These are phyloP conservation scores for Bipolaris oryzae DNA, from an alignment of 2,329 filamentous ascomycete species.

Conservation along the genomic window DNA sequence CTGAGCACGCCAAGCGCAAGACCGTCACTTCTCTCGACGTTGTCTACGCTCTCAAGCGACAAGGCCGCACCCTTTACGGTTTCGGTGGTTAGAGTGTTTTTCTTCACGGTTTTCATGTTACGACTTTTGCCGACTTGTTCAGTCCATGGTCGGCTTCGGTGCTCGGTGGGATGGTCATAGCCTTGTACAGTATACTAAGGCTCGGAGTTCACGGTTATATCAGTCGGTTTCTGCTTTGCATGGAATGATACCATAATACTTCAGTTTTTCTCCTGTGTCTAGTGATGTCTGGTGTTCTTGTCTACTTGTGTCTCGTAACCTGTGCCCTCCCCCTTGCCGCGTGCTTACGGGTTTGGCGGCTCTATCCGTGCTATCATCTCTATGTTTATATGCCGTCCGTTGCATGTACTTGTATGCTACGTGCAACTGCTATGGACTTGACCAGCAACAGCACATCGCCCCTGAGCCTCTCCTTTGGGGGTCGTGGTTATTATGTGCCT, in stretches of 20 bases:
- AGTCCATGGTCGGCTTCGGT: conserved; percentile 67
- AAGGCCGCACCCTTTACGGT: conserved; percentile 78
- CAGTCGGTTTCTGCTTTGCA: conserved; percentile 36
- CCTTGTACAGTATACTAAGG: conserved; percentile 40
- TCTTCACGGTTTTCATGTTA: conserved; percentile 44
- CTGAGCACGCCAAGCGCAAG: conserved; percentile 82
- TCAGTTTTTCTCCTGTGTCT: neutral
- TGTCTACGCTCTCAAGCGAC: conserved; percentile 68
- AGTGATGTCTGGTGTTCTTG: conserved; percentile 12
- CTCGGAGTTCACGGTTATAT: conserved; percentile 45
- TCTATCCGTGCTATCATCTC: too few species aligned
- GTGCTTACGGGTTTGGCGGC: neutral
- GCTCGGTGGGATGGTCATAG: conserved; percentile 43
- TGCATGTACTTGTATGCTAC: too few species aligned
- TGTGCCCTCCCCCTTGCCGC: neutral
- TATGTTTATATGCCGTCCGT: too few species aligned
- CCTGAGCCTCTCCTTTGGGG: too few species aligned
- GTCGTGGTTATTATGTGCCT: too few species aligned
- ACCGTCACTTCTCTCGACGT: conserved; percentile 73
- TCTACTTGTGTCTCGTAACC: neutral
- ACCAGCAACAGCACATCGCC: too few species aligned
- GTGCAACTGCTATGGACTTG: too few species aligned
- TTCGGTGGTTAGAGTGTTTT: conserved; percentile 76
- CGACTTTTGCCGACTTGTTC: conserved; percentile 38
- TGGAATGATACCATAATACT: conserved; percentile 46